Base-by-base conservation (phyloP, 345 rosid genomes). In the Punica granatum region DNA sequence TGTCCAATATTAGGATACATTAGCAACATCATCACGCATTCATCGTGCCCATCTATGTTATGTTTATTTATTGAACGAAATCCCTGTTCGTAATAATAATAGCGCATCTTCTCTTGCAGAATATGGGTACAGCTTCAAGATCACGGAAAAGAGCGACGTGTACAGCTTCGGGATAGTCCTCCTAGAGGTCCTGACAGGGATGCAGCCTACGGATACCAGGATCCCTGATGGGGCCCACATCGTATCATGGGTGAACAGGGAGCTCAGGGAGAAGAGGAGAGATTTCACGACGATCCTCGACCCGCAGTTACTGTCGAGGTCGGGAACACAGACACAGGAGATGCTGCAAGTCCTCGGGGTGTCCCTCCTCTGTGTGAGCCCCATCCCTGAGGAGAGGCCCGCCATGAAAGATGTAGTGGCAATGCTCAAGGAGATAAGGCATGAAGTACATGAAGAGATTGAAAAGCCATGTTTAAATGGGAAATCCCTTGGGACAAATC, bases 81-180 rank as follows among this genome's bases (percentile, higher is more conserved):
- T 49, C n/a, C 28, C 60, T 7, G 28, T 54, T 62, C 14, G 15
- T n/a, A 18, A 33, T 23, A 2, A 3, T 34, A 7, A 35, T 9
- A 13, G 13, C 37, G 6, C n/a, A n/a, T n/a, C 11, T 37, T 35
- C 12, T 21, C 15, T 65, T 71, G 78, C 88, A 88, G 93, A 88
- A 69, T 88, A 82, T 32, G 90, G 90, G 58, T 88, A 82, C 86
- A 78, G 85, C 67, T 75, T 84, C 69, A 82, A 79, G 77, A 88
- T 88, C 73, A 88, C 93, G 36, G 87, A 79, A 44, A 85, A 79
- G 81, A 85, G 90, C 30, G 93, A 88, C 67, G 90, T 88, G 41
- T 88, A 84, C 78, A 88, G 93, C 80, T 88, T 74, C 41, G 93
- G 93, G 2, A 82, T 88, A 19, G 93, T 88, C 26, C 83, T 88